Percentiles rank a stretch among this genome's conserved stretches.
Conservation (phyloP, 805 yeast species). For the Wickerhamomyces queroliae region DNA sequence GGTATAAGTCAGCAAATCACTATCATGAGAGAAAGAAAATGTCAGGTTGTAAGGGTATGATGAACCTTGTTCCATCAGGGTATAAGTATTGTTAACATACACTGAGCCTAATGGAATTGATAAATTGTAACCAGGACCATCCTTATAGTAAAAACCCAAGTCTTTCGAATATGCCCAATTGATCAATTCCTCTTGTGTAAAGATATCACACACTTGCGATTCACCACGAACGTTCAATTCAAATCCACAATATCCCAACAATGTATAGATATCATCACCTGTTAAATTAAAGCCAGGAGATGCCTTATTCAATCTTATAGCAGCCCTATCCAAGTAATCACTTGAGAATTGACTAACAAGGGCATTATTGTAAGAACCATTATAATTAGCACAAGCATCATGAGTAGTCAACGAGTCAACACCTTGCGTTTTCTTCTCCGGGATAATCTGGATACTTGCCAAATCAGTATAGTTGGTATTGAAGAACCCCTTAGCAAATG, state of each 20-base stretch:
- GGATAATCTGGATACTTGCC: slow-evolving; percentile 27
- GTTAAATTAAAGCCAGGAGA: slow-evolving; percentile 53
- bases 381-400: slow-evolving; percentile 34
- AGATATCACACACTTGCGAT: slow-evolving; percentile 61
- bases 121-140: slow-evolving; percentile 58
- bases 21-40: slow-evolving; percentile 73
- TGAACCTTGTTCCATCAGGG: slow-evolving; percentile 40
- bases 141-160: slow-evolving; percentile 50
- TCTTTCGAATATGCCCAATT: slow-evolving; percentile 57
- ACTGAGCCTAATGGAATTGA: slow-evolving; percentile 58
- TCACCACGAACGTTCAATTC: slow-evolving; percentile 66
- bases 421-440: slow-evolving; percentile 37
- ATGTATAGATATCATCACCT: slow-evolving; percentile 40
- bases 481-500: slow-evolving; percentile 44
- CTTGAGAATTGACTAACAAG: slow-evolving; percentile 14
- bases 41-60: slow-evolving; percentile 51
- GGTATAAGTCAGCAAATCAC: slow-evolving; percentile 54
- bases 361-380: slow-evolving; percentile 18
- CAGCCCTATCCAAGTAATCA: slow-evolving; percentile 44
- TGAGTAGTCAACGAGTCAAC: slow-evolving; percentile 46
- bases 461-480: slow-evolving; percentile 33
- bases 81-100: slow-evolving; percentile 44
- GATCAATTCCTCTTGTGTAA: slow-evolving; percentile 64
- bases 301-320: slow-evolving; percentile 47
- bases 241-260: slow-evolving; percentile 66